Evolutionary conservation across 139 green algal species (phyloP), one percentile per base, ranked within the genome.

Genomic region (Chlorella sorokiniana): DNA sequence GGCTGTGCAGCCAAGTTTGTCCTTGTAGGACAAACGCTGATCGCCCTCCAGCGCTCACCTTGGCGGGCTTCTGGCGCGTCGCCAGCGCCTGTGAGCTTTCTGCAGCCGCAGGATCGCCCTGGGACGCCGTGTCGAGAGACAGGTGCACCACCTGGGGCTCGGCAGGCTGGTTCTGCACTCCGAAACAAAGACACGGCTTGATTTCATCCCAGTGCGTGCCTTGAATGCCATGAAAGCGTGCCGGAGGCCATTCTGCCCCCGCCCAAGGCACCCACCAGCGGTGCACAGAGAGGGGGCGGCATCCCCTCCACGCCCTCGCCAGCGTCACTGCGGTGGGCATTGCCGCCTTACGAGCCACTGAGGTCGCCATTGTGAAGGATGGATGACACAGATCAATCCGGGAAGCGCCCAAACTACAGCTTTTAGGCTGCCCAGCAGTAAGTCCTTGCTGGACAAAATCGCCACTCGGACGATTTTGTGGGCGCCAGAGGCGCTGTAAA

Each of bases 261-360:
- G 48, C 48, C 11, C 27, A 61, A 37, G 41, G 10, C 69, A 76
- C 69, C 69, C 23, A n/a, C 41, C 23, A 37, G 69, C 69, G 25
- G 41, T n/a, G n/a, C n/a, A n/a, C 41, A 59, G 3, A 56, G 42
- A 1, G 70, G 51, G 25, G 70, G 70, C 44, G 70, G n/a, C 31
- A 63, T 42, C 1, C n/a, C 70, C 70, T 44, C 70, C 70, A 77
- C 29, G 70, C 70, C 44, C n/a, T 62, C 29, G 63, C n/a, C 45
- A 77, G 44, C 27, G 70, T 62, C 5, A 33, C 45, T 3, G 25
- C 18, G n/a, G 70, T n/a, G 10, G 70, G 70, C 45, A 63, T n/a
- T 20, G 29, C 35, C 11, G 70, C 70, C 45, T 63, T 77, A 10
- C 70, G 70, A 45, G 44, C 44, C 2, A 77, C 25, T 9, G 27